Evolutionary conservation across 495 filamentous ascomycete genomes (phyloP).

Genomic region (Durotheca rogersii): DNA sequence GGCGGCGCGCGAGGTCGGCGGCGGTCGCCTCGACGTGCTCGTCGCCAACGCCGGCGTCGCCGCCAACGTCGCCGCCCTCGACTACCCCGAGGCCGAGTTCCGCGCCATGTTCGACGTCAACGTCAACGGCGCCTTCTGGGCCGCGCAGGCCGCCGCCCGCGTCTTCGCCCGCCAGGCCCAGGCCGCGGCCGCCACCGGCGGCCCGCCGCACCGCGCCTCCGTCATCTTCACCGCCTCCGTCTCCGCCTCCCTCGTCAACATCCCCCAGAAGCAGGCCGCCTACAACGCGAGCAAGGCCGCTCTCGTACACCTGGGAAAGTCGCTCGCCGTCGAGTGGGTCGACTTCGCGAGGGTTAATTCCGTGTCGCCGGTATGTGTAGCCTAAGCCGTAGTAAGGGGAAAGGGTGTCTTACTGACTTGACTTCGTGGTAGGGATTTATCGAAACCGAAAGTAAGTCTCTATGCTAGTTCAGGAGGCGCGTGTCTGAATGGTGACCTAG

Average conservation of each 20-base stretch:
- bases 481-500: constrained; percentile 13
- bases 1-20: constrained; percentile 18
- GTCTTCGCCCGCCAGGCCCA: constrained; percentile 62
- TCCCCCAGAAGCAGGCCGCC: constrained; percentile 61
- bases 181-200: too few relatives aligned
- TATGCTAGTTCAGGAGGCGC: background rate
- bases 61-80: constrained; percentile 61
- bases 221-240: constrained; percentile 61
- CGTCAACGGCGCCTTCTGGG: constrained; percentile 71
- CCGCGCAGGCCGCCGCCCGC: constrained; percentile 66
- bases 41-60: constrained; percentile 64
- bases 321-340: constrained; percentile 54
- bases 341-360: constrained; percentile 59
- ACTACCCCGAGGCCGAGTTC: constrained; percentile 64
- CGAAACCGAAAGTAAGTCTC: constrained; percentile 31
- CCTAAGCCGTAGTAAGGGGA: background rate
- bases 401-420: constrained; percentile 6
- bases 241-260: constrained; percentile 63
- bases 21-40: constrained; percentile 30
- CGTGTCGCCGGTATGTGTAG: constrained; percentile 54
- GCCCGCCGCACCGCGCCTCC: constrained; percentile 61
- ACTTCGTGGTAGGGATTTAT: constrained; percentile 24
- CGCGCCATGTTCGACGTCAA: constrained; percentile 70
- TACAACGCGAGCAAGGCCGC: constrained; percentile 65
- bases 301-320: constrained; percentile 61